Conservation (phyloP, 2,329 filamentous ascomycete genomes). For the Dryadomyces sulphureus region DNA sequence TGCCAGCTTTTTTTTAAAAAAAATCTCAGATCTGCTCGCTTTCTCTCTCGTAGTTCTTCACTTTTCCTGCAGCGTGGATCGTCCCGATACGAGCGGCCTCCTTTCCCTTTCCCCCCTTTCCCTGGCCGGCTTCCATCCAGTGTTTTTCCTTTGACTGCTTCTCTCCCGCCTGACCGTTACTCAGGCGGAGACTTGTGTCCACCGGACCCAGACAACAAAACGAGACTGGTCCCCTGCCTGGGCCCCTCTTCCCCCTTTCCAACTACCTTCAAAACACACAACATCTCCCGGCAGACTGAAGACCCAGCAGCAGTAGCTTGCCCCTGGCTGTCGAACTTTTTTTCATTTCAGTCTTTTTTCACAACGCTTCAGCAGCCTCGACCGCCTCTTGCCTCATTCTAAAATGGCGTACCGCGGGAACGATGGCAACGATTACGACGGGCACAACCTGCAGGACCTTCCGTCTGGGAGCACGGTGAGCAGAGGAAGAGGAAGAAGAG, state of each 20-base stretch:
- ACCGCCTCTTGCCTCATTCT: background rate
- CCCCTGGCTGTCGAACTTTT: background rate
- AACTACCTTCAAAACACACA: background rate
- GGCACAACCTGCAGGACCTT: constrained; percentile 54
- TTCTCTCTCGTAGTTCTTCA: too few species aligned
- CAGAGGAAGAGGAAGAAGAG: constrained; percentile 7
- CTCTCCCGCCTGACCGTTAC: too few species aligned
- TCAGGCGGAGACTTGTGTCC: too few species aligned
- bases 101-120: background rate
- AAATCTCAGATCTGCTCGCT: background rate
- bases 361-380: background rate
- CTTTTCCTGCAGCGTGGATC: too few species aligned
- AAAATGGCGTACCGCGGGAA: constrained; percentile 14
- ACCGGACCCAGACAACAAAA: background rate
- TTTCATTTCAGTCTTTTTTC: background rate
- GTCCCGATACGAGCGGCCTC: too few species aligned
- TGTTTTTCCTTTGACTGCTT: too few species aligned
- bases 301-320: background rate
- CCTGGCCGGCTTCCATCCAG: too few species aligned
- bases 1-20: background rate
- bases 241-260: background rate
- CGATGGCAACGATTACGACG: constrained; percentile 12
- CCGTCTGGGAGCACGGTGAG: constrained; percentile 46
- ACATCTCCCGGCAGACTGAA: background rate
- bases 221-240: background rate